phyloP scores from a whole-genome alignment of 208 protist species.

The Crithidia fasciculata region DNA sequence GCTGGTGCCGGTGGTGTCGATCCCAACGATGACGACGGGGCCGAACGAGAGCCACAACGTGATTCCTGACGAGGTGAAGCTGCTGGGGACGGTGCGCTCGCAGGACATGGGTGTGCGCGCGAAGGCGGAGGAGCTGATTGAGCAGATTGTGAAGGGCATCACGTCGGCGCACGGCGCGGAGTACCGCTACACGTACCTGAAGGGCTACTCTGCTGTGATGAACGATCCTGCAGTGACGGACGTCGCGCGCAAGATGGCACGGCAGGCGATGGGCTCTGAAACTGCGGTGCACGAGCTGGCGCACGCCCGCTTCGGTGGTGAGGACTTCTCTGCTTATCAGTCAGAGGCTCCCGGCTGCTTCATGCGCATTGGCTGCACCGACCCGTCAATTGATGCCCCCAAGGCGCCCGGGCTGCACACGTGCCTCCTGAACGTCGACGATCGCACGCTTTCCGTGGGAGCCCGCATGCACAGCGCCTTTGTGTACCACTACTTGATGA shows the following conservation, averaged over 20 bases:
- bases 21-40: slow-evolving; percentile 55
- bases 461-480: slow-evolving; percentile 49
- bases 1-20: slow-evolving; percentile 53
- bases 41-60: slow-evolving; percentile 67
- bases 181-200: slow-evolving; percentile 34
- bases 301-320: slow-evolving; percentile 36
- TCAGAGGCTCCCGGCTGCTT: slow-evolving; percentile 40
- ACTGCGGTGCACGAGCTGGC: slow-evolving; percentile 23
- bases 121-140: slow-evolving; percentile 40
- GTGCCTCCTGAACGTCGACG: slow-evolving; percentile 45
- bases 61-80: slow-evolving; percentile 60
- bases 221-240: slow-evolving; percentile 53
- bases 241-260: slow-evolving; percentile 39
- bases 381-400: slow-evolving; percentile 29
- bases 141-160: slow-evolving; percentile 53
- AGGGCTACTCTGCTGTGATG: slow-evolving; percentile 62
- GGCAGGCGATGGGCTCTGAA: slow-evolving; percentile 25
- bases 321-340: slow-evolving; percentile 64
- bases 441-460: slow-evolving; percentile 42
- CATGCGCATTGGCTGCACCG: slow-evolving; percentile 31
- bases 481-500: slow-evolving; percentile 29
- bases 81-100: slow-evolving; percentile 62
- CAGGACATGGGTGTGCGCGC: slow-evolving; percentile 45
- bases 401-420: slow-evolving; percentile 34
- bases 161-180: slow-evolving; percentile 50